Evolutionary conservation across 2,329 filamentous ascomycete species (phyloP).

Genomic region (Aspergillus awamori): DNA sequence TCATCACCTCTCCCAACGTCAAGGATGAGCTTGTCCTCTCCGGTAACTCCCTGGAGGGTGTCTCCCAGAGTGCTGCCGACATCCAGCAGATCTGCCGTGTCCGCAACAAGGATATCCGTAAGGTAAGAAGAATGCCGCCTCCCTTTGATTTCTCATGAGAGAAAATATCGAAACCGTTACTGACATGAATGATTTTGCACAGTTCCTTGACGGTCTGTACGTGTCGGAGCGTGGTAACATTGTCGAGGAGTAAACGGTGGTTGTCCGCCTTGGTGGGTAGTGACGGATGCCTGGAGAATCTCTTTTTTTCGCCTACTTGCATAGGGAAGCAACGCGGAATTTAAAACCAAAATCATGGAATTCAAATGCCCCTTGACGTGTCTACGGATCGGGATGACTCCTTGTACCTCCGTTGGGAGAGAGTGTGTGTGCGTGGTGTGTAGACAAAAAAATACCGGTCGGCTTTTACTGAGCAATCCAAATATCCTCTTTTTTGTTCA

Average conservation of each 20-base stretch:
- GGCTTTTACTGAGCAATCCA: slow-evolving; percentile 23
- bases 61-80: slow-evolving; percentile 97
- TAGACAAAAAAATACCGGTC: slow-evolving; percentile 28
- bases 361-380: slow-evolving; percentile 28
- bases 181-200: background rate
- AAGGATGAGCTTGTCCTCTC: slow-evolving; percentile 96
- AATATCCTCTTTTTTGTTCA: slow-evolving; percentile 17
- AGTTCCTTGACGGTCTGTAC: slow-evolving; percentile 99
- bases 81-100: slow-evolving; percentile 99
- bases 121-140: slow-evolving; percentile 59
- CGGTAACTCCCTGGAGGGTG: slow-evolving; percentile 95
- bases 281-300: slow-evolving; percentile 42
- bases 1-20: slow-evolving; percentile 84
- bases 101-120: slow-evolving; percentile 99
- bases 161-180: background rate
- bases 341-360: slow-evolving; percentile 37
- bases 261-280: slow-evolving; percentile 36
- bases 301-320: slow-evolving; percentile 44
- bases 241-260: slow-evolving; percentile 58
- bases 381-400: slow-evolving; percentile 31
- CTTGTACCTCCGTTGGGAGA: slow-evolving; percentile 23
- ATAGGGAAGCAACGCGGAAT: slow-evolving; percentile 45
- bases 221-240: slow-evolving; percentile 99
- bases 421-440: slow-evolving; percentile 32
- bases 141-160: background rate